Base-by-base conservation (phyloP, 148 eudicot species). In the Rheum nobile region DNA sequence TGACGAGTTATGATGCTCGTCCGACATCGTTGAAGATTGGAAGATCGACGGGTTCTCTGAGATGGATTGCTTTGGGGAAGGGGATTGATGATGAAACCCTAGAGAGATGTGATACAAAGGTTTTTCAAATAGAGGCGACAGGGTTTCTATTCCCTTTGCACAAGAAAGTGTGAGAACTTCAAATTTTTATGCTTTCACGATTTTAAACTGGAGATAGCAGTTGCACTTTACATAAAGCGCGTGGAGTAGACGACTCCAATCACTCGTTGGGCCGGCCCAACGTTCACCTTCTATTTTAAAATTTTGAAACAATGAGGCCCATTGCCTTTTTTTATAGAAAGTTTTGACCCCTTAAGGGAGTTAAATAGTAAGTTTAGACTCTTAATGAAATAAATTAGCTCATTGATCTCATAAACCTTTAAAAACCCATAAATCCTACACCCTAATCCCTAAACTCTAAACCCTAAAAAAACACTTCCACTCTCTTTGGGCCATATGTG, bases 21-120 rank as follows among this genome's bases (percentile, higher is more conserved):
- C 78, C 67, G 77, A 75, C 86, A 75, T 78, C 67, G n/a, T 78
- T 75, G n/a, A 24, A 71, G 57, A 24, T 8, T 12, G 67, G 73
- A 50, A 57, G 72, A 63, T 63, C 29, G 68, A 31, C n/a, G 14
- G 68, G 31, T 22, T 29, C 38, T 1, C 38, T 13, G 68, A 65
- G 70, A 34, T 31, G 9, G 70, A 65, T 65, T 13, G 39, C 70
- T 65, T 57, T 38, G 70, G 70, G 39, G 21, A 31, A 34, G 70
- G 39, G 70, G n/a, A 14, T 61, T 65, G 41, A 65, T 32, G 70
- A 31, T 65, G 67, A 11, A 65, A 31, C 70, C 70, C 70, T 65
- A 65, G 39, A 65, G 8, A 31, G 39, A 34, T 63, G 69, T 63
- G 39, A 32, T 6, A 17, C 38, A 63, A 29, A 31, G 17, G 69